Evolutionary conservation across 2,329 filamentous ascomycete genomes (phyloP).

Genomic region (Phyllosticta citriasiana): DNA sequence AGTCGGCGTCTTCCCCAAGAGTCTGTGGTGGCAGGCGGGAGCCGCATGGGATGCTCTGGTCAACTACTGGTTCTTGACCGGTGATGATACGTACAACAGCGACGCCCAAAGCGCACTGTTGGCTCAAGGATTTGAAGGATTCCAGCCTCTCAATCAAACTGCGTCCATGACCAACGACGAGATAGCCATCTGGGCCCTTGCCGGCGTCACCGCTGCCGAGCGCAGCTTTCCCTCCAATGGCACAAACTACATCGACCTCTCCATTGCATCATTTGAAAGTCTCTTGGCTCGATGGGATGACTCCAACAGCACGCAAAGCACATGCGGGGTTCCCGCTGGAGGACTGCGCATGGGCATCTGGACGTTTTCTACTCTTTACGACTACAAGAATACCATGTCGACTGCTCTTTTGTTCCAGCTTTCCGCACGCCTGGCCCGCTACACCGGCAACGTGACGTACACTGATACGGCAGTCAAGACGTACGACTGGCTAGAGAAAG

Average conservation of each 20-base stretch:
- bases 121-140: slow-evolving; percentile 32
- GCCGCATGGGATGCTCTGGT: slow-evolving; percentile 28
- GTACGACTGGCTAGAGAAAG: slow-evolving; percentile 47
- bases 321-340: slow-evolving; percentile 49
- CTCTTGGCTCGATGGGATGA: slow-evolving; percentile 61
- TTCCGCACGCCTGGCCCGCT: slow-evolving; percentile 62
- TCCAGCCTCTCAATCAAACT: slow-evolving; percentile 31
- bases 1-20: slow-evolving; percentile 31
- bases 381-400: slow-evolving; percentile 74
- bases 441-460: slow-evolving; percentile 50
- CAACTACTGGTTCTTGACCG: slow-evolving; percentile 39
- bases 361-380: slow-evolving; percentile 60
- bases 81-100: slow-evolving; percentile 33
- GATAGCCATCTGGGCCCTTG: slow-evolving; percentile 63
- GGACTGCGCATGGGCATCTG: slow-evolving; percentile 79
- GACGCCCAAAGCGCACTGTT: slow-evolving; percentile 34
- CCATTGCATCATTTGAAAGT: slow-evolving; percentile 61
- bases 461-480: slow-evolving; percentile 54
- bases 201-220: slow-evolving; percentile 59
- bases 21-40: slow-evolving; percentile 41
- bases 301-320: slow-evolving; percentile 16
- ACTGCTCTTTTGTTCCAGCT: slow-evolving; percentile 81
- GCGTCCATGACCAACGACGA: slow-evolving; percentile 60
- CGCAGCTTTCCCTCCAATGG: slow-evolving; percentile 52
- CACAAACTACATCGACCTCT: slow-evolving; percentile 57